These are phyloP conservation scores for Fusarium pseudocircinatum DNA, from an alignment of 2,329 filamentous ascomycete species.

Conservation along the genomic window DNA sequence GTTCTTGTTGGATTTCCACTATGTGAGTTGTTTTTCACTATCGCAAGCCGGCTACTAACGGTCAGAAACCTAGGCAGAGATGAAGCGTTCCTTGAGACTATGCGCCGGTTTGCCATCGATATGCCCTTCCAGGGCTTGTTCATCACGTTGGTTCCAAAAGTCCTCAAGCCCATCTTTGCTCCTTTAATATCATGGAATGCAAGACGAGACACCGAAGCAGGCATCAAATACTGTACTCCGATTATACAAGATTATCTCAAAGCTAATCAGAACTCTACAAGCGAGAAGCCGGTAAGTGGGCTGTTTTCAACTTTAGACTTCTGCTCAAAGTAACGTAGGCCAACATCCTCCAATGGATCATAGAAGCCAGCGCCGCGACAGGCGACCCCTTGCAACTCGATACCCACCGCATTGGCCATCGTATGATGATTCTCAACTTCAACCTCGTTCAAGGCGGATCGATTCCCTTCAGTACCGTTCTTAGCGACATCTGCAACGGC, in stretches of 20 bases:
- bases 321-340: not conserved
- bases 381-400: not conserved
- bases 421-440: not conserved
- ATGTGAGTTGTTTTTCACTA: not conserved
- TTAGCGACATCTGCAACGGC: not conserved
- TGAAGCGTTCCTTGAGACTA: not conserved
- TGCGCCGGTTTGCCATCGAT: not conserved
- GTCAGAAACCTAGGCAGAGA: not conserved
- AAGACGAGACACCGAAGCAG: not conserved
- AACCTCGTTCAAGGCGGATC: not conserved
- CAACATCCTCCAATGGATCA: not conserved
- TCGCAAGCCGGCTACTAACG: not conserved
- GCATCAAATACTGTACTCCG: not conserved
- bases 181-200: not conserved
- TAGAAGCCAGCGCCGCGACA: not conserved
- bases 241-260: not conserved
- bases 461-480: not conserved
- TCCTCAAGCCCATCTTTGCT: not conserved
- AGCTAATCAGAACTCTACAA: not conserved
- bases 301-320: fast-evolving
- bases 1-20: not conserved
- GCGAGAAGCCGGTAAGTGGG: not conserved
- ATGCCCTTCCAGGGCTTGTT: not conserved
- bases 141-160: not conserved
- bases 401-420: not conserved